These are phyloP conservation scores for Drosera capensis DNA, from an alignment of 148 eudicot genomes.

Conservation along the genomic window DNA sequence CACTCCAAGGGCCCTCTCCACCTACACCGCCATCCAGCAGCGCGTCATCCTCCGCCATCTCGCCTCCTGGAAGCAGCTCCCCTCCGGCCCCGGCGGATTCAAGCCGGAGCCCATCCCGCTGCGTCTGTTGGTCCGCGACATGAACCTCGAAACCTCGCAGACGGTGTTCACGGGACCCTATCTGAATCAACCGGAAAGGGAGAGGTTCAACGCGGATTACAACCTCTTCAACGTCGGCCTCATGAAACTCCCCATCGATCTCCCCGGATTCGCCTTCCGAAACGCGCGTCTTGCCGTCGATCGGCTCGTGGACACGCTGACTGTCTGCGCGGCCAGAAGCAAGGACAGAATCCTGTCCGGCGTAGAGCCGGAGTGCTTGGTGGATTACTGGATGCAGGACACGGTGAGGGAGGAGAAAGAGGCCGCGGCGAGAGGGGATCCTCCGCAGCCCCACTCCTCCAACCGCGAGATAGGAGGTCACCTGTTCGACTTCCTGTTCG, in stretches of 20 bases:
- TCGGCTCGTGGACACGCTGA: conserved; percentile 29
- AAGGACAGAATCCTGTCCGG: conserved; percentile 22
- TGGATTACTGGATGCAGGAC: conserved; percentile 83
- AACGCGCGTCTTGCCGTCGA: conserved; percentile 51
- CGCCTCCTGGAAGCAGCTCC: conserved; percentile 6
- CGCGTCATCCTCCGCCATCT: conserved; percentile 32
- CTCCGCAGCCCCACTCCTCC: conserved; percentile 20
- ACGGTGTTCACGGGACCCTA: conserved; percentile 74
- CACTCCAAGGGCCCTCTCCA: conserved; percentile 51
- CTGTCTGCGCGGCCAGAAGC: conserved; percentile 39
- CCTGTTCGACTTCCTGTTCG: conserved; percentile 69
- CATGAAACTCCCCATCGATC: conserved; percentile 54
- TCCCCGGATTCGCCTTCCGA: conserved; percentile 66
- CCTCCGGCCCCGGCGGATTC: no score
- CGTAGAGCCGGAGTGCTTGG: conserved; percentile 44
- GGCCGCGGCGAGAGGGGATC: background rate
- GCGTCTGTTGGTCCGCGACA: conserved; percentile 42
- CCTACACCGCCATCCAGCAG: conserved; percentile 48
- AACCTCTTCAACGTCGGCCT: conserved; percentile 54
- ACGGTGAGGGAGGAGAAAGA: conserved; percentile 28
- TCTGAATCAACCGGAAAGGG: conserved; percentile 13
- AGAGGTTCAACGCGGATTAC: conserved; percentile 40
- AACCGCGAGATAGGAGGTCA: conserved; percentile 38
- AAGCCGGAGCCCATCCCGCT: conserved; percentile 31
- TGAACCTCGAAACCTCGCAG: conserved; percentile 82